Conservation (phyloP, 1,284 basidiomycete genomes). For the Volvariella volvacea region DNA sequence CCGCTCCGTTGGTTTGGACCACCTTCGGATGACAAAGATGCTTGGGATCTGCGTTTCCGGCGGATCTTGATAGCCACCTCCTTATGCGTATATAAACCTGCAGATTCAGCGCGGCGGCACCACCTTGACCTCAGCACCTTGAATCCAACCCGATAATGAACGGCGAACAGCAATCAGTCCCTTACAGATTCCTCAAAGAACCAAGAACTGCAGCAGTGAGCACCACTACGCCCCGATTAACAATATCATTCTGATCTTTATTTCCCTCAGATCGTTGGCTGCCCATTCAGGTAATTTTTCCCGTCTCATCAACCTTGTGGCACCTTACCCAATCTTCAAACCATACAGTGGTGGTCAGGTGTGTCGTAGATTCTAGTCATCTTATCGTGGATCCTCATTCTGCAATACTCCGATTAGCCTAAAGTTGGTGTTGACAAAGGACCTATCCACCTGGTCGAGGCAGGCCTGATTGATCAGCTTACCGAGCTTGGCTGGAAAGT, state of each 20-base stretch:
- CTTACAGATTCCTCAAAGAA: conserved; percentile 47
- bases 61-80: conserved; percentile 14
- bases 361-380: conserved; percentile 7
- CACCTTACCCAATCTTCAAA: conserved; percentile 1
- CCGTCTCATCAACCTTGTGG: neutral
- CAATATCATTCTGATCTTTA: conserved; percentile 1
- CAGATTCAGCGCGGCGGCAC: neutral
- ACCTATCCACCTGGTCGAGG: conserved; percentile 81
- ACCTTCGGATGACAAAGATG: no score
- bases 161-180: conserved; percentile 18
- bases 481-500: conserved; percentile 84
- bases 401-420: conserved; percentile 31
- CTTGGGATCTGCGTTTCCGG: neutral
- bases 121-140: neutral
- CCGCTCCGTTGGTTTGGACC: no score
- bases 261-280: conserved; percentile 34
- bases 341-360: conserved; percentile 33
- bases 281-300: conserved; percentile 37
- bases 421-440: conserved; percentile 87
- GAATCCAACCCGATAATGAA: neutral
- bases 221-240: conserved; percentile 9
- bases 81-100: neutral
- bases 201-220: conserved; percentile 68
- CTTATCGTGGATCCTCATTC: neutral
- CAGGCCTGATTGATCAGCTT: conserved; percentile 78